phyloP scores from a whole-genome alignment of 371 early-diverging fungal genomes.

The Cokeromyces recurvatus region DNA sequence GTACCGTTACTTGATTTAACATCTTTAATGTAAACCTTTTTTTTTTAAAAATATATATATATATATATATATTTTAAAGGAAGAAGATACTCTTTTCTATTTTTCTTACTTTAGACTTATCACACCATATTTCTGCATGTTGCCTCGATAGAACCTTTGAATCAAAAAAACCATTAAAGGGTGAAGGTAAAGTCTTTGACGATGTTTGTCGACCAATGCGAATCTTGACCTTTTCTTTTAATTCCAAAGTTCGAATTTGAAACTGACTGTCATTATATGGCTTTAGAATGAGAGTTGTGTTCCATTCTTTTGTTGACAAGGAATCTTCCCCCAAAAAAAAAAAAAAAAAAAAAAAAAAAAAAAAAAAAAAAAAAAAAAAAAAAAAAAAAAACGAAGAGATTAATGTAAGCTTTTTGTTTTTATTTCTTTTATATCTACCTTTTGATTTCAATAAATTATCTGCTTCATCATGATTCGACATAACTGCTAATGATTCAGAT shows the following conservation, averaged over 20 bases:
- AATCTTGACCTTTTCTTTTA: slow-evolving; percentile 47
- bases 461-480: too few species aligned
- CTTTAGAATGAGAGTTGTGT: slow-evolving; percentile 49
- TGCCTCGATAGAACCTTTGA: slow-evolving; percentile 79
- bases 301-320: slow-evolving; percentile 4
- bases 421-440: too few species aligned
- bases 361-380: too few species aligned
- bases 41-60: not conserved
- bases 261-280: slow-evolving; percentile 60
- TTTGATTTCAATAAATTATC: too few species aligned
- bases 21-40: slow-evolving; percentile 71
- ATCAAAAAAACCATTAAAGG: slow-evolving; percentile 81
- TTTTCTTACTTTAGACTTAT: slow-evolving; percentile 55
- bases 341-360: too few species aligned
- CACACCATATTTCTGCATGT: slow-evolving; percentile 83
- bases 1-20: slow-evolving; percentile 85
- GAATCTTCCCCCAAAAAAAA: too few species aligned
- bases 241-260: slow-evolving; percentile 59
- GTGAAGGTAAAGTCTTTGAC: slow-evolving; percentile 58
- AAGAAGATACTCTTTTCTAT: not conserved
- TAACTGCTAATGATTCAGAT: too few species aligned
- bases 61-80: not conserved
- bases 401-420: too few species aligned
- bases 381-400: too few species aligned
- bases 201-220: slow-evolving; percentile 77